Base-by-base conservation (phyloP, 129 eudicot genomes). In the Tagetes erecta region DNA sequence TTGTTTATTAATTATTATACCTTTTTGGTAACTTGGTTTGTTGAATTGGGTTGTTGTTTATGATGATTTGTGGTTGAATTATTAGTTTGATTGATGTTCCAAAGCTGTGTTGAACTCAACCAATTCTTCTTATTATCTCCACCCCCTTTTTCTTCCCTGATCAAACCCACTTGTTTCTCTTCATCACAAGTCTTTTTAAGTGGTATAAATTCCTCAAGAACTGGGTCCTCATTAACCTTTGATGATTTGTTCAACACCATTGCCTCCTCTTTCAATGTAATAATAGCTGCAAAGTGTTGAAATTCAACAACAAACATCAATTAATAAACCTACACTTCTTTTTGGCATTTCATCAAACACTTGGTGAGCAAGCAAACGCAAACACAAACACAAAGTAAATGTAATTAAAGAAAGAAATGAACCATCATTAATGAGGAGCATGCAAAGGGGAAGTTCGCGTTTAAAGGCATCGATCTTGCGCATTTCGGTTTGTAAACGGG, bases 51-150 rank as follows among this genome's bases (percentile, higher is more conserved):
- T 64, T 83, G 79, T 60, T 58, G 47, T 36, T 42, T 79, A 46
- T 30, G 59, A 39, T 33, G 77, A 71, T 59, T 72, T 8, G 64
- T 34, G 68, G 68, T 76, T 72, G 78, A 65, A 58, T 38, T 41
- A 47, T 74, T 75, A 50, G 27, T 20, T 20, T 75, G 70, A 31
- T 74, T 57, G 35, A 75, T 41, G 77, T 84, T 92, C 98, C 98
- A 92, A 42, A 92, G 89, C 78, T 92, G 98, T 47, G 86, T 89
- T 34, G 96, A 87, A 72, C 96, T 89, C 90, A 92, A 45, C 98
- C 98, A 89, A 73, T 84, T 84, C 87, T 67, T 87, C 89, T 89
- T 92, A 71, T 89, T 92, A 71, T 89, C 90, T 68, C 72, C 82
- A 40, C 71, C 78, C 39, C 82, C 80, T 13, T 42, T 64, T 42